Percentiles rank a stretch among this genome's conserved stretches.
Evolutionary conservation across 2,329 filamentous ascomycete genomes (phyloP).

Genomic region (Neodidymelliopsis sp.): DNA sequence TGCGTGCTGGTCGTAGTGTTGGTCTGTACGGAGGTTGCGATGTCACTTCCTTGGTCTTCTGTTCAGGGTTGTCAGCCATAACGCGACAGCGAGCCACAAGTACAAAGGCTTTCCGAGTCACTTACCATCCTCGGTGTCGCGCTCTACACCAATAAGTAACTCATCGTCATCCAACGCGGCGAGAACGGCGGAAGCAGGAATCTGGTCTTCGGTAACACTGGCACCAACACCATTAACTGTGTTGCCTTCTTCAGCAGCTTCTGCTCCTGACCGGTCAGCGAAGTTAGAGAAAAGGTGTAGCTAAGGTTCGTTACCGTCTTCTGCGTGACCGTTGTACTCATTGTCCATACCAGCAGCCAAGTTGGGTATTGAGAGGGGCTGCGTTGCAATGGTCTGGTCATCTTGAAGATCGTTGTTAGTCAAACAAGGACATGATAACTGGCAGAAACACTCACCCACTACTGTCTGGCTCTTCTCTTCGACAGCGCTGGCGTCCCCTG

Average conservation of each 20-base stretch:
- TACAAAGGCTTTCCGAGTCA: not conserved
- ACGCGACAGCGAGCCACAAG: not conserved
- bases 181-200: not conserved
- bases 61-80: not conserved
- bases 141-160: not conserved
- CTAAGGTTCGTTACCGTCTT: slow-evolving; percentile 1
- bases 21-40: not conserved
- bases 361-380: too few species aligned
- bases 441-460: too few species aligned
- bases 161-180: not conserved
- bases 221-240: not conserved
- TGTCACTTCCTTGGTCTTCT: not conserved
- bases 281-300: not conserved
- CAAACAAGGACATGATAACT: too few species aligned
- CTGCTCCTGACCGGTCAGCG: not conserved
- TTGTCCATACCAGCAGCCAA: too few species aligned
- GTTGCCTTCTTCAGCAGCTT: too few species aligned
- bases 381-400: too few species aligned
- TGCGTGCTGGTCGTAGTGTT: too few species aligned
- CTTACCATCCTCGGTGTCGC: not conserved
- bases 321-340: not conserved
- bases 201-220: not conserved
- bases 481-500: too few species aligned
- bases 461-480: too few species aligned
- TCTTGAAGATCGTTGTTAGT: too few species aligned